Base-by-base conservation (phyloP, 1,139 yeast species). In the Geotrichum macrosporum region DNA sequence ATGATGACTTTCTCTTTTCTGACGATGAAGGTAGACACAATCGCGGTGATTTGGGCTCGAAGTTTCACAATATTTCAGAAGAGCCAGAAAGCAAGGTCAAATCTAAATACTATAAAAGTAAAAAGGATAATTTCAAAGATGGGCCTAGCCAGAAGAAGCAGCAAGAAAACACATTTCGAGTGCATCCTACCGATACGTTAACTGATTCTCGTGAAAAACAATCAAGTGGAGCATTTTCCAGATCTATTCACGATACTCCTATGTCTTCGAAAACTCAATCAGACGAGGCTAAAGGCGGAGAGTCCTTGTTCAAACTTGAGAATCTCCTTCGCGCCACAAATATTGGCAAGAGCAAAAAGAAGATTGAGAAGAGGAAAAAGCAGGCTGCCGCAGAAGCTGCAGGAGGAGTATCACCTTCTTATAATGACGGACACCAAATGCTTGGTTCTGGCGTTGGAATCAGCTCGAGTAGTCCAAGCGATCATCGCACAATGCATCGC, bases 341-440 rank as follows among this genome's bases (percentile, higher is more conserved):
- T n/a, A 24, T 49, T 35, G 52, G 52, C 2, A 43, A 39, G n/a
- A 44, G 48, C 13, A 49, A 46, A 26, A 49, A 49, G 34, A 49
- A 46, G 38, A 41, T 24, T 13, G 48, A 45, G 12, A 45, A 45
- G 37, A 32, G 31, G 6, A 45, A 45, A 19, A 45, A 45, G 15
- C 9, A 38, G 8, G 27, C 39, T 5, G 36, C 32, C 4, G 13
- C 18, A n/a, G 29, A 37, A 18, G 36, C 34, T n/a, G 24, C 15
- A 5, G 32, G 39, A 10, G n/a, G n/a, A n/a, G n/a, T n/a, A n/a
- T 39, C 48, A 8, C 44, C 44, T 8, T 44, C 36, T 8, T 32
- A 27, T 20, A 35, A 35, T 20, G 32, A 31, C 5, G 43, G 19
- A 3, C 34, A 39, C 29, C 36, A 40, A 21, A 24, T 39, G 18